These are phyloP conservation scores for Gossypium anomalum DNA, from an alignment of 345 rosid genomes.

Conservation along the genomic window DNA sequence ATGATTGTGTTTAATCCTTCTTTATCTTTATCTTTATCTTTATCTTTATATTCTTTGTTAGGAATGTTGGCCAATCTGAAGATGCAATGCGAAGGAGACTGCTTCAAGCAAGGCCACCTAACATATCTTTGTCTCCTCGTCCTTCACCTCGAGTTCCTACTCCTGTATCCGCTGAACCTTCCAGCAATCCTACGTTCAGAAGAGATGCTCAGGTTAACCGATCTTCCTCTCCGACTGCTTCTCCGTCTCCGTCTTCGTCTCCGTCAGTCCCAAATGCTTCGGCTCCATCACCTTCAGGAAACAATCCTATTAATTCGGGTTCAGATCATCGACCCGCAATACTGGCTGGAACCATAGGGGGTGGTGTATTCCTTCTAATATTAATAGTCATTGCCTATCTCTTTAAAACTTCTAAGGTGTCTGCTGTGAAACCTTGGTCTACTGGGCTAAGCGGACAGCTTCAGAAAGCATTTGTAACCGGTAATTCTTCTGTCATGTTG, in stretches of 20 bases:
- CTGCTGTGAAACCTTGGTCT: constrained; percentile 83
- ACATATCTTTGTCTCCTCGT: not conserved
- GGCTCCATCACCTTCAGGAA: not conserved
- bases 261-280: not conserved
- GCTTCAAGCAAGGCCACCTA: constrained; percentile 15
- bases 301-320: not conserved
- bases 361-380: constrained; percentile 31
- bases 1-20: not conserved
- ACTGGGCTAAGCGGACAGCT: constrained; percentile 94
- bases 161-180: constrained; percentile 17
- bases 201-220: constrained; percentile 10
- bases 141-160: not conserved
- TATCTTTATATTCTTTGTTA: constrained; percentile 12
- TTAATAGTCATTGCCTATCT: constrained; percentile 31
- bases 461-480: constrained; percentile 78
- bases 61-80: constrained; percentile 29
- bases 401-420: constrained; percentile 37
- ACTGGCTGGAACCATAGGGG: constrained; percentile 35
- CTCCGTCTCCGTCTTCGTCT: constrained; percentile 2
- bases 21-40: not conserved
- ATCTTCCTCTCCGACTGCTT: constrained; percentile 6
- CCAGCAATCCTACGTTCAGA: constrained; percentile 15
- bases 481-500: constrained; percentile 35
- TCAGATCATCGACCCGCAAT: constrained; percentile 10
- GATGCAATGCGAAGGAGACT: constrained; percentile 34